phyloP scores from a whole-genome alignment of 441 rosid genomes.

The Pelargonium cotyledonis region DNA sequence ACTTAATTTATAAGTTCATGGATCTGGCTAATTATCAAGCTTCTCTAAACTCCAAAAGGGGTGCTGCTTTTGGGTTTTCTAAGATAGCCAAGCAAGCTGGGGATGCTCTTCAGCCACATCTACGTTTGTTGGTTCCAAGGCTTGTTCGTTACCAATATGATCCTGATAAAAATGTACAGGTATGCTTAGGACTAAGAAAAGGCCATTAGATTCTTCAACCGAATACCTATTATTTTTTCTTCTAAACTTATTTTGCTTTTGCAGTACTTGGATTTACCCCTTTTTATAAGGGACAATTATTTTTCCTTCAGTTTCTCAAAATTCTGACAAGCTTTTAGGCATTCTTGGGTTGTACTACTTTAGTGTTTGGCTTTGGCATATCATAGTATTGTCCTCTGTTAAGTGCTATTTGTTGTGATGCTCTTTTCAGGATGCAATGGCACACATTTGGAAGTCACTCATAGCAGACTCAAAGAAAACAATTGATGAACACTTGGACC shows the following conservation, averaged over 20 bases:
- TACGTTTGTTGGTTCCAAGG: conserved; percentile 74
- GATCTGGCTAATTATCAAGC: conserved; percentile 96
- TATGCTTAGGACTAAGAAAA: conserved; percentile 18
- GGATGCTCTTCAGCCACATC: conserved; percentile 93
- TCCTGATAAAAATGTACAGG: conserved; percentile 99
- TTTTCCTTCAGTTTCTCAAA: not conserved
- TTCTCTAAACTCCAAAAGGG: conserved; percentile 84
- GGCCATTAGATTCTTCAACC: not conserved
- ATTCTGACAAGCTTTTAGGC: conserved; percentile 8
- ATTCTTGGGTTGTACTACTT: not conserved
- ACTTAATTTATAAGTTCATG: conserved; percentile 92
- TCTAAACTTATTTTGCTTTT: not conserved
- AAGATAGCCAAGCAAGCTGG: conserved; percentile 99
- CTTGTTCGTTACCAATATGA: conserved; percentile 93
- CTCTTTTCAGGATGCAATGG: conserved; percentile 82
- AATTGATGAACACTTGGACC: conserved; percentile 77
- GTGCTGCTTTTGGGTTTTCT: conserved; percentile 98
- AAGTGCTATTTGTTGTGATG: conserved; percentile 20
- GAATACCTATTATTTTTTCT: not conserved
- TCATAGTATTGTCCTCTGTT: conserved; percentile 11
- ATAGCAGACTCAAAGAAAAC: conserved; percentile 78
- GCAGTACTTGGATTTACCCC: not conserved
- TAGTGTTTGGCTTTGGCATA: not conserved
- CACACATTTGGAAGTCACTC: conserved; percentile 94
- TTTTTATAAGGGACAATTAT: not conserved